Conservation (phyloP, 2,329 filamentous ascomycete species). For the Cercospora brassicicola region DNA sequence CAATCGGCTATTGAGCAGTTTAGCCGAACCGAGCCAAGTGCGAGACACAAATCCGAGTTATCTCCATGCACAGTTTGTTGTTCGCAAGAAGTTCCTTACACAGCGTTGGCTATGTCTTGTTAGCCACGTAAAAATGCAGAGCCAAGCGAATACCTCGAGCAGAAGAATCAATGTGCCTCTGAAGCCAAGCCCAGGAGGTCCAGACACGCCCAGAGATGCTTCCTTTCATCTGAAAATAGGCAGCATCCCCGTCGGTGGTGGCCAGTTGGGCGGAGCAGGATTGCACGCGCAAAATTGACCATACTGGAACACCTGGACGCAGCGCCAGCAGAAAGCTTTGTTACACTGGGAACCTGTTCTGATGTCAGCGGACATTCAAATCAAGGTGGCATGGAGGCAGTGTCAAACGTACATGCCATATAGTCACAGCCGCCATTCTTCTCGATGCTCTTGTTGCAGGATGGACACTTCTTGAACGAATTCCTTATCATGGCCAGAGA, state of each 20-base stretch:
- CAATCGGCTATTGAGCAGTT: neutral
- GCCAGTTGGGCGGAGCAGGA: neutral
- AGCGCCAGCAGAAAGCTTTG: slow-evolving; percentile 37
- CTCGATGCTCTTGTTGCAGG: slow-evolving; percentile 34
- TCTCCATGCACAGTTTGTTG: neutral
- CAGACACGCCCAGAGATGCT: neutral
- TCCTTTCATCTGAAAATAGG: neutral
- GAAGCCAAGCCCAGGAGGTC: neutral
- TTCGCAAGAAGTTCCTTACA: neutral
- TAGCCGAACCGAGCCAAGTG: neutral
- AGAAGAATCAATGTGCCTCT: neutral
- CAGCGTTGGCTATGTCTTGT: neutral
- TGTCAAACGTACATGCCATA: slow-evolving; percentile 29
- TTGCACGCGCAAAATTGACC: slow-evolving; percentile 20
- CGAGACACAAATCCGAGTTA: neutral
- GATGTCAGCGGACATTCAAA: neutral
- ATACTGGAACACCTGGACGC: slow-evolving; percentile 20
- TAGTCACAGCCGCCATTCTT: slow-evolving; percentile 37
- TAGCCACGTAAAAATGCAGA: neutral
- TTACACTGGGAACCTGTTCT: slow-evolving; percentile 28
- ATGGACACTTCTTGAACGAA: slow-evolving; percentile 35
- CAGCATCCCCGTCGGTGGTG: too few species aligned
- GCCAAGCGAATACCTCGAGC: neutral
- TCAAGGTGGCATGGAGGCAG: neutral
- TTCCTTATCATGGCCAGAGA: slow-evolving; percentile 20